Evolutionary conservation across 345 rosid genomes (phyloP), one percentile per base, ranked within the genome.

Genomic region (Heritiera fomes): DNA sequence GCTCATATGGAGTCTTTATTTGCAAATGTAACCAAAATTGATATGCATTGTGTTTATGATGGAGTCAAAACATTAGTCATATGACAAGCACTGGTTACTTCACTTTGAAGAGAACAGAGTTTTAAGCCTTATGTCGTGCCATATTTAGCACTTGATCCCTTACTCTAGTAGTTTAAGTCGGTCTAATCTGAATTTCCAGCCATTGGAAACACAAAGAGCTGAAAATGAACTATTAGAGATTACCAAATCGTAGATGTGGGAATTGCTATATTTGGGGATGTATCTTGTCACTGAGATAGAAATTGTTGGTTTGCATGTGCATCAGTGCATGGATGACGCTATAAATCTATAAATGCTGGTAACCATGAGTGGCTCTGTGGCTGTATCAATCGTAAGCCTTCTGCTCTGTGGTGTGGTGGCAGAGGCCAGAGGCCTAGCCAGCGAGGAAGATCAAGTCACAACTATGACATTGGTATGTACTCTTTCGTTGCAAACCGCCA

Each of bases 401-500:
- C 74, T 18, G 55, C 18, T 1, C 34, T 46, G 17, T 43, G 30
- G 23, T 68, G 71, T 49, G 77, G 18, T 34, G 64, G 40, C 72
- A 28, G 38, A 46, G 76, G 64, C 52, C 32, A 34, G n/a, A 46
- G 73, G 60, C 52, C 50, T n/a, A 65, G 75, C 53, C 18, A 47
- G 49, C 5, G 20, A 47, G 61, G 47, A 47, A 62, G 50, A 38
- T 41, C 73, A 55, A 47, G n/a, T 38, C 56, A 50, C 80, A 52
- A 69, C 14, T 52, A 75, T 68, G 77, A 73, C 23, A 50, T 17
- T 50, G 30, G 61, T 18, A 47, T 9, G 50, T 64, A 1, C 15
- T 28, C 11, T 76, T 73, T 28, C 14, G 59, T n/a, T 68, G 79
- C 77, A 75, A 83, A 73, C 71, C 13, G 78, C 80, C 89, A 84